Percentiles rank a stretch among this genome's conserved stretches.
Conservation (phyloP, 495 filamentous ascomycete genomes). For the Thermothielavioides terrestris region DNA sequence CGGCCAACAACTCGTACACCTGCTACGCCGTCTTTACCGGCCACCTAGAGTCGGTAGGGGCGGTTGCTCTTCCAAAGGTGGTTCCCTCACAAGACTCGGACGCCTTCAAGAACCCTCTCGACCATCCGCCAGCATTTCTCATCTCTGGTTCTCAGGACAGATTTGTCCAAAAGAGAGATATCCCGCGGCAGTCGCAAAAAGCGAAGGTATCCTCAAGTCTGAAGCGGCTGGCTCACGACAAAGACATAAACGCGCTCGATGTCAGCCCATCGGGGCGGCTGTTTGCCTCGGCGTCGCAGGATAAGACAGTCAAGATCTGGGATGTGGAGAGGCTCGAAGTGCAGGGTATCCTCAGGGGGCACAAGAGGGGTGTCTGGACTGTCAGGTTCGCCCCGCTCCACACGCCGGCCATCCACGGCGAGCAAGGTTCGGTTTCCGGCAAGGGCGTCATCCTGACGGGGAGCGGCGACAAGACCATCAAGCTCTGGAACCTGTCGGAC, state of each 20-base stretch:
- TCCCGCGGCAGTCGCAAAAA: constrained; percentile 40
- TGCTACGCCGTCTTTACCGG: constrained; percentile 78
- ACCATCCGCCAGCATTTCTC: constrained; percentile 72
- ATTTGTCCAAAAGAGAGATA: constrained; percentile 86
- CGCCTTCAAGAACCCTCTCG: constrained; percentile 56
- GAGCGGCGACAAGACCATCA: constrained; percentile 89
- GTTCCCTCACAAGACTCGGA: constrained; percentile 55
- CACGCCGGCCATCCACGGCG: constrained; percentile 61
- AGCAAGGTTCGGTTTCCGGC: constrained; percentile 53
- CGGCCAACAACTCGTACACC: constrained; percentile 59
- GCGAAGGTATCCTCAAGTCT: constrained; percentile 49
- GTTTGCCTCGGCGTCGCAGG: constrained; percentile 93
- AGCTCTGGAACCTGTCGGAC: constrained; percentile 88
- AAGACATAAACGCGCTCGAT: constrained; percentile 95
- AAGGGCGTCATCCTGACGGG: constrained; percentile 78
- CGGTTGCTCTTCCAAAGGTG: constrained; percentile 68
- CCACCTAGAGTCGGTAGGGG: constrained; percentile 92
- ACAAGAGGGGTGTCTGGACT: constrained; percentile 91
- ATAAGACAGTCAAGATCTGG: constrained; percentile 96
- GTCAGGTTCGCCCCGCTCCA: constrained; percentile 76
- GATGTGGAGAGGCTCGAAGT: constrained; percentile 78
- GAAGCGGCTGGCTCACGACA: constrained; percentile 92
- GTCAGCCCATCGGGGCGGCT: constrained; percentile 57
- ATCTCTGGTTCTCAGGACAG: constrained; percentile 90
- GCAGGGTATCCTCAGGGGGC: constrained; percentile 80